phyloP scores from a whole-genome alignment of 2,329 filamentous ascomycete genomes.

The Neonectria hederae region DNA sequence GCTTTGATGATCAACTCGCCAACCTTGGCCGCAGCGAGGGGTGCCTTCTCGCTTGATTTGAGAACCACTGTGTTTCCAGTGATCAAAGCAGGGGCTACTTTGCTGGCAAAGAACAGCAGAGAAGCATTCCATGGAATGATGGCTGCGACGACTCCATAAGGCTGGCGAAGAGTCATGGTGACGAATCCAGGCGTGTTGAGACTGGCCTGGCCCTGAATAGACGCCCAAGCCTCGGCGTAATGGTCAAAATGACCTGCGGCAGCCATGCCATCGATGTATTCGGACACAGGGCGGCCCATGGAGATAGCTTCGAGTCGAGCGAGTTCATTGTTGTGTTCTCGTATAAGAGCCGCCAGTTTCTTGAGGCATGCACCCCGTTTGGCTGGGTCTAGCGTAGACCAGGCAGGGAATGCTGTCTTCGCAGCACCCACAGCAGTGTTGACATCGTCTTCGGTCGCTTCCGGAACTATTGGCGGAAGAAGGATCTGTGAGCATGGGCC shows the following conservation, averaged over 20 bases:
- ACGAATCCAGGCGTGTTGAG: conserved; percentile 59
- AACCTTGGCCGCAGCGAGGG: conserved; percentile 34
- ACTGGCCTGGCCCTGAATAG: conserved; percentile 56
- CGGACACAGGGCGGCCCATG: conserved; percentile 30
- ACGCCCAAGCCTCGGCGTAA: conserved; percentile 52
- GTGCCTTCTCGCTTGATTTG: conserved; percentile 35
- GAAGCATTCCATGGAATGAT: conserved; percentile 69
- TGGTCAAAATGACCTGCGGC: conserved; percentile 52
- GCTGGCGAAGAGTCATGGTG: conserved; percentile 58
- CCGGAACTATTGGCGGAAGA: conserved; percentile 27
- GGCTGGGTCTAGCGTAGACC: conserved; percentile 52
- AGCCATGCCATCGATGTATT: conserved; percentile 47
- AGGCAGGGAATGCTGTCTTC: conserved; percentile 57
- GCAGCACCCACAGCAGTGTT: conserved; percentile 59
- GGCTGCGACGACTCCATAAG: conserved; percentile 61
- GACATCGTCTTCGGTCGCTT: conserved; percentile 58
- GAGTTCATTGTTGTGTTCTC: conserved; percentile 52
- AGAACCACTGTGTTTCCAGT: conserved; percentile 35
- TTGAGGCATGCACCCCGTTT: conserved; percentile 54
- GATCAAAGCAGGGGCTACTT: conserved; percentile 42
- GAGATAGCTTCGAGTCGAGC: conserved; percentile 42
- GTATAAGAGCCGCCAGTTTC: conserved; percentile 56
- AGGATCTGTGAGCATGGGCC: background rate
- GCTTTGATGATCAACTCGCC: conserved; percentile 72
- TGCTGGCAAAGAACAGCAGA: conserved; percentile 55